Evolutionary conservation across 257 asterid species (phyloP), one percentile per base, ranked within the genome.

Genomic region (Penstemon newberryi): DNA sequence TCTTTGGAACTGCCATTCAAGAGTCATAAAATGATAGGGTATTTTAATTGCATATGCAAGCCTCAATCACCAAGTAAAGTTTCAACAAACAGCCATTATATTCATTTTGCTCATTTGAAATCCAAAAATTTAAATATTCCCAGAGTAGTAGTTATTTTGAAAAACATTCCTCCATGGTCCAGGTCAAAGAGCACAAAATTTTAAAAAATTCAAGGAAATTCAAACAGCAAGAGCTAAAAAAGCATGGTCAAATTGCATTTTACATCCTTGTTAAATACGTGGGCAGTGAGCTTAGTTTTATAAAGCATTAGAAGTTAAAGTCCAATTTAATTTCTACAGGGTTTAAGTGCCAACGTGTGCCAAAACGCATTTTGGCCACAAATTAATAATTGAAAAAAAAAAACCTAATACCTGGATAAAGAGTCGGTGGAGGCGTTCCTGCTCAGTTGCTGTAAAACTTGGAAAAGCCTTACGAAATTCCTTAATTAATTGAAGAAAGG

Each of bases 381-480:
- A 25, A 25, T 25, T 6, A 47, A 4, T 15, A 57, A 9, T 0
- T 6, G 0, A 11, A 41, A 12, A 59, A 3, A 8, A 6, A 7
- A 18, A 6, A 25, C 33, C 33, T 25, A 47, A 65, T 5, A 81
- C 89, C 86, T 66, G 79, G 55, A 75, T 63, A 66, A 81, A 84
- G 56, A 73, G 79, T 8, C 74, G 77, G 73, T 73, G 85, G 69
- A 81, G 81, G 70, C 81, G 83, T 12, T 66, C 77, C 70, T 79
- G 78, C 78, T 76, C 84, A 59, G 79, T 64, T n/a, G 79, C 68
- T 49, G 76, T 74, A 67, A 74, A 73, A 60, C 67, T 76, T 41
- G 82, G 80, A 47, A 84, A 84, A 62, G 79, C 81, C 53, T 69
- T 47, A 64, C 80, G 77, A 53, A 84, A 73, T 46, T 84, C 83